Base-by-base conservation (phyloP, 2,329 filamentous ascomycete genomes). In the Didymella keratinophila region DNA sequence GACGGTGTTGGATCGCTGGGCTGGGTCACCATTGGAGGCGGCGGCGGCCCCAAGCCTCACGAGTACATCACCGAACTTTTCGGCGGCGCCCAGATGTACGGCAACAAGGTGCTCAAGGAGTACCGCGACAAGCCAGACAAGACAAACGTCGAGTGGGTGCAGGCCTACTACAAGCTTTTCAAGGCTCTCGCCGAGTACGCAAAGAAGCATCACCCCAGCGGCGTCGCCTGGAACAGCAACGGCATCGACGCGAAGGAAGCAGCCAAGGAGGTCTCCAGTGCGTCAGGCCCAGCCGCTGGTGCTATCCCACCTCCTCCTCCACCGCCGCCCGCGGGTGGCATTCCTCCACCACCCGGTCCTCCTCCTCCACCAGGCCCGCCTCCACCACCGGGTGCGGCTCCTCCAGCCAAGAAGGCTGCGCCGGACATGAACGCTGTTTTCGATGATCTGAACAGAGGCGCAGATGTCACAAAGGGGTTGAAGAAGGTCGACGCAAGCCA, bases 401-500 rank as follows among this genome's bases (percentile, higher is more conserved):
- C 89, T 27, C 79, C 79, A 42, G 74, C 80, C 36, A 77, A 83
- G 14, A 76, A 81, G 36, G 76, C 83, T 2, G 78, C 79, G 23
- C 63, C 78, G 21, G 93, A 94, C 55, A 87, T 97, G 77, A 87
- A 88, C 21, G 93, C 94, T 23, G 93, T 99, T 2, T 99, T 99
- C 76, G 89, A 89, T 39, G 90, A 97, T 66, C 82, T 99, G 52
- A 98, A 98, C 79, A 89, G 90, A 75, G 95, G 95, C 56, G 87
- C 91, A 60, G 84, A 86, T n/a, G 91, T 99, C 59, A 99, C 95
- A 4, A 88, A 91, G 65, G 89, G 91, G 30, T 84, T 99, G 34
- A 90, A 91, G 66, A 99, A 97, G 82, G 95, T 99, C 48, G 94
- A 97, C 80, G 90, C 89, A 74, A 95, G 91, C 52, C 85, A 98